phyloP scores from a whole-genome alignment of 768 basidiomycete species.

The Lactarius sanguifluus region DNA sequence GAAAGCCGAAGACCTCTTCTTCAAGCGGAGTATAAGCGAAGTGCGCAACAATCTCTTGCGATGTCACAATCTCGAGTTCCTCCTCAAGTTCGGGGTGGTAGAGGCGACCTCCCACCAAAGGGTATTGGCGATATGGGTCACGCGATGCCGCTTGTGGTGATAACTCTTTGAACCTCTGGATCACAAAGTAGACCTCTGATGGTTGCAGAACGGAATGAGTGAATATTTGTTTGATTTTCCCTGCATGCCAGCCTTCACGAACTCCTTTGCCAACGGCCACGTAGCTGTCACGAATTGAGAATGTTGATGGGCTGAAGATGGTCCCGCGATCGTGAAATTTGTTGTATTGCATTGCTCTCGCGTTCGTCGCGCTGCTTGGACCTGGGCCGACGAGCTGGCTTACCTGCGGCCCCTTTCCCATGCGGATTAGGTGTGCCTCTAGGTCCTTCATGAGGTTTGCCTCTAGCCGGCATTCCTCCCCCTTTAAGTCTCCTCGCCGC shows the following conservation, averaged over 20 bases:
- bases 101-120: neutral
- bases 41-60: neutral
- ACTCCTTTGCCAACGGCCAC: slow-evolving; percentile 5
- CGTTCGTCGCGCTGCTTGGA: neutral
- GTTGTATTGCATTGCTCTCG: neutral
- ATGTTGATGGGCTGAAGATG: neutral
- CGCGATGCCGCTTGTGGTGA: neutral
- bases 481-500: neutral
- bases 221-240: slow-evolving; percentile 12
- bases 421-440: neutral
- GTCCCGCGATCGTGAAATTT: neutral
- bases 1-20: neutral
- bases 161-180: neutral
- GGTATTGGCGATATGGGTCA: neutral
- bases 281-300: neutral
- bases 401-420: neutral
- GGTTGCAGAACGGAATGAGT: neutral
- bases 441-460: neutral
- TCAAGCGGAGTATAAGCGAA: neutral
- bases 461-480: neutral
- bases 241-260: slow-evolving; percentile 9
- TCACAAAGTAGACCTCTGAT: slow-evolving; percentile 7
- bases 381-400: neutral
- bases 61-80: neutral
- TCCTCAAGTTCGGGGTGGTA: slow-evolving; percentile 1